These are phyloP conservation scores for Pichia sp. DNA, from an alignment of 1,139 yeast genomes.

Conservation along the genomic window DNA sequence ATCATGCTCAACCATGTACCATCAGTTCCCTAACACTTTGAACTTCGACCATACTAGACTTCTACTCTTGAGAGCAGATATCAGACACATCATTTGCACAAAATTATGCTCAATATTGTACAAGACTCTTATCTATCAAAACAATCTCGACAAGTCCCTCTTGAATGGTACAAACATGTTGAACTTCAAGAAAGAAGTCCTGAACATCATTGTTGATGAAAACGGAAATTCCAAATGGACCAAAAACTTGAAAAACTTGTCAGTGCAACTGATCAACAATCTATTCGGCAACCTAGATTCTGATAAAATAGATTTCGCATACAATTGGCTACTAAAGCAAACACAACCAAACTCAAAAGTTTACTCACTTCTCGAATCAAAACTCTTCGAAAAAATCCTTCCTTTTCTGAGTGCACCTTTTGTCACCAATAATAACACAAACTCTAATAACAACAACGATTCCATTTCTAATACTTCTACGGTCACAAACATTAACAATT, in stretches of 20 bases:
- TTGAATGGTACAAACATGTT: constrained; percentile 24
- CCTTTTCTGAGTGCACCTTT: constrained; percentile 7
- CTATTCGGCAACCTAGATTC: constrained; percentile 28
- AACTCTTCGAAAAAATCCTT: constrained; percentile 49
- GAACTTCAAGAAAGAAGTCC: constrained; percentile 48
- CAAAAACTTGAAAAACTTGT: constrained; percentile 66
- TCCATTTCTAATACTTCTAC: background rate
- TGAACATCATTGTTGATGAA: constrained; percentile 79
- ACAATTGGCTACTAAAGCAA: constrained; percentile 79
- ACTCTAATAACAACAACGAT: background rate
- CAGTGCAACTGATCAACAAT: constrained; percentile 57
- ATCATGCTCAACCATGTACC: constrained; percentile 75
- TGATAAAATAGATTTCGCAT: constrained; percentile 56
- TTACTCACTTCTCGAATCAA: constrained; percentile 71
- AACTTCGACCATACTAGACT: constrained; percentile 86
- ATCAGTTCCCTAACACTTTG: constrained; percentile 78
- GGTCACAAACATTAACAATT: background rate
- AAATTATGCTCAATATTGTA: constrained; percentile 69
- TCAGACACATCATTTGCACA: constrained; percentile 77
- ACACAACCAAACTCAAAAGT: constrained; percentile 81
- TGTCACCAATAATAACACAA: background rate
- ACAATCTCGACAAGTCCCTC: constrained; percentile 29
- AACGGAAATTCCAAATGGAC: constrained; percentile 91
- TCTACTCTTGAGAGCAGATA: constrained; percentile 75
- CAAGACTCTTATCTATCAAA: constrained; percentile 33